These are phyloP conservation scores for Symbiodinium pilosum DNA, from an alignment of 73 alveolate genomes.

Conservation along the genomic window DNA sequence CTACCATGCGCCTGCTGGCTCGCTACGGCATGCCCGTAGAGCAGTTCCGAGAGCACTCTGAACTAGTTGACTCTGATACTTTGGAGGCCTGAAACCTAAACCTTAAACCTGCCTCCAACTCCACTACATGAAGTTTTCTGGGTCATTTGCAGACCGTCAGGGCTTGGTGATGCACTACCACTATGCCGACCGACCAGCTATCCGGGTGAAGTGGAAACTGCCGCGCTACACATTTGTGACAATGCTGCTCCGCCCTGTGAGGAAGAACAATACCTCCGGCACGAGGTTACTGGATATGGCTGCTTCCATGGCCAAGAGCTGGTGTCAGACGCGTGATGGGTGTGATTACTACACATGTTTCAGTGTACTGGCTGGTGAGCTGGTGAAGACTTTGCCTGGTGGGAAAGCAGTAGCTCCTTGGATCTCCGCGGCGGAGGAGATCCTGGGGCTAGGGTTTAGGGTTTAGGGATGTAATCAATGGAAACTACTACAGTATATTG, in stretches of 20 bases:
- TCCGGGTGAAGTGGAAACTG: not conserved
- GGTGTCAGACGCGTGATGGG: not conserved
- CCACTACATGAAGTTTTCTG: too few species aligned
- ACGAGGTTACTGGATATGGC: not conserved
- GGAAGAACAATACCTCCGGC: not conserved
- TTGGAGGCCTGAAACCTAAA: too few species aligned
- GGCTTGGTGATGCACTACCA: slow-evolving; percentile 4
- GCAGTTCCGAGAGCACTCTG: not conserved
- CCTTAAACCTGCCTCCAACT: too few species aligned
- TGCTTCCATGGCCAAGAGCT: not conserved
- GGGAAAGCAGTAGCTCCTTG: not conserved
- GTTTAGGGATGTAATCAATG: too few species aligned
- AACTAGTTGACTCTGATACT: not conserved
- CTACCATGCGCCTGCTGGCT: slow-evolving; percentile 3
- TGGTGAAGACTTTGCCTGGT: not conserved
- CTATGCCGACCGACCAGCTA: not conserved
- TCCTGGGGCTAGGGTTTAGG: not conserved
- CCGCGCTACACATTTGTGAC: slow-evolving; percentile 3
- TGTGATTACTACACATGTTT: not conserved
- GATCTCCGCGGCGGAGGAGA: not conserved
- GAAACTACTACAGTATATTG: too few species aligned
- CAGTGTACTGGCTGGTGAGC: slow-evolving; percentile 12
- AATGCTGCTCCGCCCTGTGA: not conserved
- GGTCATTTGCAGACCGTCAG: too few species aligned
- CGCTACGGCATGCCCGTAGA: not conserved